Conservation (phyloP, 306 rosid species). For the Glycine tomentella region DNA sequence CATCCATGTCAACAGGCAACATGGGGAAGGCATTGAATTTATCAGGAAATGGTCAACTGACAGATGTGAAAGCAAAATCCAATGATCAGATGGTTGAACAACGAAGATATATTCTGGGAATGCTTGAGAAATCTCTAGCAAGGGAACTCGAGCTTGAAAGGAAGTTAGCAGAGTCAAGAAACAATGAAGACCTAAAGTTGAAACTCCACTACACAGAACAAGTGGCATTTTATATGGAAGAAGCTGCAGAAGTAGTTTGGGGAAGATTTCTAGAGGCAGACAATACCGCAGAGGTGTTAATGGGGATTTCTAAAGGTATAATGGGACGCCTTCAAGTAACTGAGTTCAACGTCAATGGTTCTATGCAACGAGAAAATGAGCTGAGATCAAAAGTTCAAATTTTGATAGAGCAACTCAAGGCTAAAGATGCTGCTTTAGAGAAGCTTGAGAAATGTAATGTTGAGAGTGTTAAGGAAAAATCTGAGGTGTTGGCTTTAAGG, state of each 20-base stretch:
- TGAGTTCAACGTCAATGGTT: constrained; percentile 68
- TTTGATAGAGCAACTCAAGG: constrained; percentile 60
- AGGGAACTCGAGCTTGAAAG: constrained; percentile 93
- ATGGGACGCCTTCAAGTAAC: constrained; percentile 73
- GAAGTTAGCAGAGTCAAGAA: constrained; percentile 75
- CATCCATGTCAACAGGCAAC: constrained; percentile 65
- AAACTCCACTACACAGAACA: constrained; percentile 87
- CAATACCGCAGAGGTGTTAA: constrained; percentile 74
- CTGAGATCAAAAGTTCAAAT: constrained; percentile 58
- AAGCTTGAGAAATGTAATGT: constrained; percentile 54
- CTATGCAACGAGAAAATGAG: constrained; percentile 70
- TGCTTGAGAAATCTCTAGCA: constrained; percentile 88
- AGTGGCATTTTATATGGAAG: constrained; percentile 80
- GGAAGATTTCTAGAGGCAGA: constrained; percentile 99
- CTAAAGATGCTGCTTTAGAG: constrained; percentile 62
- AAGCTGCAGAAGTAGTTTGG: constrained; percentile 91
- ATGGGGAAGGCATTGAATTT: constrained; percentile 51
- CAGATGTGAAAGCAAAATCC: constrained; percentile 56
- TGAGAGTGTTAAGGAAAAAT: constrained; percentile 53
- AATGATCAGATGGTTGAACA: constrained; percentile 68
- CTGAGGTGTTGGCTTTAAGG: constrained; percentile 62
- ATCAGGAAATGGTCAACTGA: constrained; percentile 56
- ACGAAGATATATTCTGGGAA: constrained; percentile 74
- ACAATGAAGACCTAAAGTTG: constrained; percentile 71
- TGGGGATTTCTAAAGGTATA: constrained; percentile 82